Percentiles rank a stretch among this genome's conserved stretches.
These are phyloP conservation scores for Penicillium sp. DNA, from an alignment of 2,329 filamentous ascomycete species.

Conservation along the genomic window DNA sequence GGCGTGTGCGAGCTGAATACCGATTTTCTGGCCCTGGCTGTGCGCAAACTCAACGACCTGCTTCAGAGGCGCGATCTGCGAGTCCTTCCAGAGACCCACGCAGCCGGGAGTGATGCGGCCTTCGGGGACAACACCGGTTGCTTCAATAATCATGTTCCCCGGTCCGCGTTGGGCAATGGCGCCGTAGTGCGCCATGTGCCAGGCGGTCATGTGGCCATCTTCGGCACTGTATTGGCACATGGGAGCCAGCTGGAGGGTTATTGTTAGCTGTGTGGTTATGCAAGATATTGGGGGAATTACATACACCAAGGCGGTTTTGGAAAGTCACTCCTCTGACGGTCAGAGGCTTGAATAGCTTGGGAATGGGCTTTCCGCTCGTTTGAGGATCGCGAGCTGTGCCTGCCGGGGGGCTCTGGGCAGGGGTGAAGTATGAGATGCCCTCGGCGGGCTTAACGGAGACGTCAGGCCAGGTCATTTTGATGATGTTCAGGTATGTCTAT, in stretches of 20 bases:
- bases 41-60: slow-evolving; percentile 76
- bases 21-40: slow-evolving; percentile 72
- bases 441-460: slow-evolving; percentile 36
- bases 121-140: slow-evolving; percentile 69
- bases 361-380: slow-evolving; percentile 40
- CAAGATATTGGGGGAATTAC: neutral
- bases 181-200: slow-evolving; percentile 79
- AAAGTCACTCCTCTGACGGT: slow-evolving; percentile 58
- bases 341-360: slow-evolving; percentile 59
- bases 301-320: slow-evolving; percentile 62
- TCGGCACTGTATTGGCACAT: slow-evolving; percentile 65
- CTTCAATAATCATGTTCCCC: slow-evolving; percentile 72
- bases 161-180: slow-evolving; percentile 76
- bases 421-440: slow-evolving; percentile 44
- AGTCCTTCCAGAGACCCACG: slow-evolving; percentile 73
- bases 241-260: slow-evolving; percentile 38
- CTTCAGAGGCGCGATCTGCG: slow-evolving; percentile 67
- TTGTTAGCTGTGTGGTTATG: neutral
- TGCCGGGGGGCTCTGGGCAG: slow-evolving; percentile 36
- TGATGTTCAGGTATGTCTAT: neutral
- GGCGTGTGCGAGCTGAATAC: slow-evolving; percentile 78
- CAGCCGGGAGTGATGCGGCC: slow-evolving; percentile 72
- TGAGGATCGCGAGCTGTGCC: slow-evolving; percentile 43
- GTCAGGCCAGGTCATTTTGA: slow-evolving; percentile 30
- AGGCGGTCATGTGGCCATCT: slow-evolving; percentile 72